Evolutionary conservation across 495 filamentous ascomycete genomes (phyloP).

Genomic region (Hypoxylon rickii): DNA sequence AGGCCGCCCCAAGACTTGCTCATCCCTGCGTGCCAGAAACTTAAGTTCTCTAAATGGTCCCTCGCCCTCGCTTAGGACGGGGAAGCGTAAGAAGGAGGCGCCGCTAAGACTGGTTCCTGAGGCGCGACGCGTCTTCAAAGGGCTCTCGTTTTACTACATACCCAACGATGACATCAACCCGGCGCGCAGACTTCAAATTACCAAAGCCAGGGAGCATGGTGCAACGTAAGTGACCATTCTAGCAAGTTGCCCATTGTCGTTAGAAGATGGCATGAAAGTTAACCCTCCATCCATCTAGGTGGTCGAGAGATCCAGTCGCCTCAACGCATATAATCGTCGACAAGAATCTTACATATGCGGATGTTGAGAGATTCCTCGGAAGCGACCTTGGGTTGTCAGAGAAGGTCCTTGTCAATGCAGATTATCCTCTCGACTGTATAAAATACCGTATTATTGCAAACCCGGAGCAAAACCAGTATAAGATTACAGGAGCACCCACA

Average conservation of each 20-base stretch:
- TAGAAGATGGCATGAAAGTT: background rate
- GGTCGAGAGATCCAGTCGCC: slow-evolving; percentile 39
- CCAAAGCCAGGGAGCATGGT: slow-evolving; percentile 75
- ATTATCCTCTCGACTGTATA: slow-evolving; percentile 81
- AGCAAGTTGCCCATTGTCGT: background rate
- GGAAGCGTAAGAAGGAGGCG: slow-evolving; percentile 56
- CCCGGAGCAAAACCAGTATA: slow-evolving; percentile 62
- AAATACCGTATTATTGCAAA: slow-evolving; percentile 61
- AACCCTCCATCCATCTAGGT: slow-evolving; percentile 23
- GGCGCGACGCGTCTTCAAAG: slow-evolving; percentile 66
- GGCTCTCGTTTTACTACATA: slow-evolving; percentile 73
- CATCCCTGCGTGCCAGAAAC: slow-evolving; percentile 2
- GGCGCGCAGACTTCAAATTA: slow-evolving; percentile 69
- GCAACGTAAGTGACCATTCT: slow-evolving; percentile 46
- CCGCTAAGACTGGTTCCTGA: slow-evolving; percentile 56
- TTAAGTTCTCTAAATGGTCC: slow-evolving; percentile 19
- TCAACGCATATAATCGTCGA: slow-evolving; percentile 84
- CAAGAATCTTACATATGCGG: slow-evolving; percentile 63
- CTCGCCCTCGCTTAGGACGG: slow-evolving; percentile 31
- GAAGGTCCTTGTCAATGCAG: slow-evolving; percentile 70
- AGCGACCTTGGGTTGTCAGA: slow-evolving; percentile 12
- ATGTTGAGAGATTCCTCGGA: slow-evolving; percentile 57
- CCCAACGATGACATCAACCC: slow-evolving; percentile 76
- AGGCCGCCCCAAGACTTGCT: slow-evolving; percentile 26
- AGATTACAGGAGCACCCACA: slow-evolving; percentile 48